Conservation (phyloP, 1,284 basidiomycete genomes). For the Papiliotrema fonsecae region DNA sequence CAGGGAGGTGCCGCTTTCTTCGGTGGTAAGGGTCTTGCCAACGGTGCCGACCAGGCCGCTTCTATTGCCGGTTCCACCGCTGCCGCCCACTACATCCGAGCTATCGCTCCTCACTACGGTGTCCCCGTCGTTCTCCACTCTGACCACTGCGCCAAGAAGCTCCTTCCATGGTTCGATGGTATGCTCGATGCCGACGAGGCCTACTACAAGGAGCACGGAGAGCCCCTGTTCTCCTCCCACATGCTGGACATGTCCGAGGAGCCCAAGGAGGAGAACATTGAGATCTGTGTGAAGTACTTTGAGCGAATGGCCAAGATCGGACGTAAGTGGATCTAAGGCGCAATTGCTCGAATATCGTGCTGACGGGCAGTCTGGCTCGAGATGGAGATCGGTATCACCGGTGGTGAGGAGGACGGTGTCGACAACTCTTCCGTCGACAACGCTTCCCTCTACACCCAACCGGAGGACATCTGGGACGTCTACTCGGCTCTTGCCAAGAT, state of each 20-base stretch:
- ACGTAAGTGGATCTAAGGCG: conserved; percentile 31
- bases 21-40: conserved; percentile 92
- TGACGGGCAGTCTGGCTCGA: conserved; percentile 75
- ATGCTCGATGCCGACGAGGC: conserved; percentile 97
- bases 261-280: conserved; percentile 95
- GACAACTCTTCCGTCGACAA: conserved; percentile 96
- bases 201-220: conserved; percentile 84
- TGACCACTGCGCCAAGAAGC: conserved; percentile 98
- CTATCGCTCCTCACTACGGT: conserved; percentile 82
- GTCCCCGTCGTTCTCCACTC: conserved; percentile 97
- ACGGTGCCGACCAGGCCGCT: conserved; percentile 82
- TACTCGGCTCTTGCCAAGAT: conserved; percentile 77
- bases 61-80: conserved; percentile 88
- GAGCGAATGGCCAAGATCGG: conserved; percentile 88
- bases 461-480: conserved; percentile 93
- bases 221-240: conserved; percentile 96
- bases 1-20: conserved; percentile 97
- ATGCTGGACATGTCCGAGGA: conserved; percentile 99
- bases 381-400: conserved; percentile 99
- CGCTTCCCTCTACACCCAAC: conserved; percentile 91
- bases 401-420: conserved; percentile 98
- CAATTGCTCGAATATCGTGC: background rate
- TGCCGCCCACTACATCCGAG: conserved; percentile 87
- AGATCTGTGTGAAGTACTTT: conserved; percentile 90
- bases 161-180: conserved; percentile 97